Evolutionary conservation across 2,329 filamentous ascomycete species (phyloP).

Genomic region (Hirsutella minnesotensis): DNA sequence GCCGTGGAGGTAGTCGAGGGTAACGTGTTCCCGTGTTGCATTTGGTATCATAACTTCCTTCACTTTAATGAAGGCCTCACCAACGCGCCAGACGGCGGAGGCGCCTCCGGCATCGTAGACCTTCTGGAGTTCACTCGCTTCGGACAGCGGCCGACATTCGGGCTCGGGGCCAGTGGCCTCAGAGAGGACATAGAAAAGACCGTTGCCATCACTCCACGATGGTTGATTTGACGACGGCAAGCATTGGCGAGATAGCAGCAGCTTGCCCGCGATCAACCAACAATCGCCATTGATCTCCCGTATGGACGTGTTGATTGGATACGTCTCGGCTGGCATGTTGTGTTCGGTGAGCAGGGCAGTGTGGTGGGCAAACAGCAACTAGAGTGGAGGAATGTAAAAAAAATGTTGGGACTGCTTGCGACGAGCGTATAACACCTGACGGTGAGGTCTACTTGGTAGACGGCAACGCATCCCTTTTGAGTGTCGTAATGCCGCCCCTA

Average conservation of each 20-base stretch:
- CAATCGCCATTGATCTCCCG: slow-evolving; percentile 5
- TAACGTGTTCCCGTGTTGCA: not conserved
- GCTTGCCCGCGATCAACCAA: slow-evolving; percentile 4
- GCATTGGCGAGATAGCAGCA: slow-evolving; percentile 2
- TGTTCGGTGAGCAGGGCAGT: not conserved
- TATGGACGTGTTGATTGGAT: slow-evolving; percentile 4
- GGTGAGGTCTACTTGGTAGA: too few relatives aligned
- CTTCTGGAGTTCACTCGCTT: slow-evolving; percentile 1
- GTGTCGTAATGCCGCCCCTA: too few relatives aligned
- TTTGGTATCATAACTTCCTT: not conserved
- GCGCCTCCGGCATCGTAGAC: slow-evolving; percentile 3
- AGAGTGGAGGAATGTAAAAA: too few relatives aligned
- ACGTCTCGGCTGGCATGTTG: not conserved
- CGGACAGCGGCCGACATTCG: not conserved
- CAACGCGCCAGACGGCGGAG: slow-evolving; percentile 9
- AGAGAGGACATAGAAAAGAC: slow-evolving; percentile 1
- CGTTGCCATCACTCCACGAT: slow-evolving; percentile 3
- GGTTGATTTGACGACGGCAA: not conserved
- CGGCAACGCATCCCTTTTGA: too few relatives aligned
- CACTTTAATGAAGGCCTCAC: slow-evolving; percentile 10
- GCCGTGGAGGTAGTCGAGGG: not conserved
- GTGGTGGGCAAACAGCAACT: too few relatives aligned
- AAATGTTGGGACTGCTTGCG: too few relatives aligned
- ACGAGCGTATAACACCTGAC: too few relatives aligned
- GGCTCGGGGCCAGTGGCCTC: slow-evolving; percentile 1